phyloP scores from a whole-genome alignment of 2,329 filamentous ascomycete genomes.

The Plectosphaerella sp. region DNA sequence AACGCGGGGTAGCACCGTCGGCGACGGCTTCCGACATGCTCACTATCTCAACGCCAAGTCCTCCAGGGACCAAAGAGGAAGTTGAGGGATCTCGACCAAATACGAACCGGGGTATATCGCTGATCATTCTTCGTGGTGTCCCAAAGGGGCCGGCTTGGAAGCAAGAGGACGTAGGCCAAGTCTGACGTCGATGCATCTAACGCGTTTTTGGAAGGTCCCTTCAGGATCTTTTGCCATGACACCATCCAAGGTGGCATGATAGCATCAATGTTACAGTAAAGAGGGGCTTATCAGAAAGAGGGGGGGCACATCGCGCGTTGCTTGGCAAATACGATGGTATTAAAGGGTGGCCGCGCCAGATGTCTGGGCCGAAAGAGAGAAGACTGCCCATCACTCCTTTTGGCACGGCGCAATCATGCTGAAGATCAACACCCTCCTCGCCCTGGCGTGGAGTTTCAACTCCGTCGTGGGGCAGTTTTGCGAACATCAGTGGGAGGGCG shows the following conservation, averaged over 20 bases:
- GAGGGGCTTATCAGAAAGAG: neutral
- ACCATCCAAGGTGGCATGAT: neutral
- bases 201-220: neutral
- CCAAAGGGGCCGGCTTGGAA: too few species aligned
- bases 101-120: too few species aligned
- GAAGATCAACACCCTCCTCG: conserved; percentile 11
- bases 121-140: too few species aligned
- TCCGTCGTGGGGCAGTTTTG: conserved; percentile 17
- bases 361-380: neutral
- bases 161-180: too few species aligned
- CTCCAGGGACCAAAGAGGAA: too few species aligned
- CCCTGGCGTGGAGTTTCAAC: conserved; percentile 5
- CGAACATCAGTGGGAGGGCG: conserved; percentile 24
- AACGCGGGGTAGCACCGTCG: too few species aligned
- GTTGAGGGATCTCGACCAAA: too few species aligned
- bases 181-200: neutral
- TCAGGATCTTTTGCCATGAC: neutral
- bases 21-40: too few species aligned
- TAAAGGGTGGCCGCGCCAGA: neutral
- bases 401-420: neutral
- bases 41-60: too few species aligned
- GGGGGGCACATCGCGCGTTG: neutral
- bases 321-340: neutral
- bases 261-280: neutral
- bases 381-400: too few species aligned